These are phyloP conservation scores for Populus nigra DNA, from an alignment of 345 rosid species.

Conservation along the genomic window DNA sequence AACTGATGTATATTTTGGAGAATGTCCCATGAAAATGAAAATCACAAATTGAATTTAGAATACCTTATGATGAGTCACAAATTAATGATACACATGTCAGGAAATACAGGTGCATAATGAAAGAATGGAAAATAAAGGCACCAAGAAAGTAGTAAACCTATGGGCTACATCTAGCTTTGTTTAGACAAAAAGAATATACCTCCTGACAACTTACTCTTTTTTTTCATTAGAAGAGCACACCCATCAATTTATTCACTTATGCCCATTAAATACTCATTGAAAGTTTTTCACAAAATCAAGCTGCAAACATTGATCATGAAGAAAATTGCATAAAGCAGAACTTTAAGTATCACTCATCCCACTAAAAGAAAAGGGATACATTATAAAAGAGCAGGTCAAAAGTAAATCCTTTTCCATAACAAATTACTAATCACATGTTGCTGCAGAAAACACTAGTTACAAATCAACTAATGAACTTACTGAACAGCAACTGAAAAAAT, in stretches of 20 bases:
- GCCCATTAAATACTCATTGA: not conserved
- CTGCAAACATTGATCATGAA: not conserved
- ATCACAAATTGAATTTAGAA: not conserved
- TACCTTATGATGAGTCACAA: not conserved
- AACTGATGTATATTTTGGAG: not conserved
- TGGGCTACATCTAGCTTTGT: not conserved
- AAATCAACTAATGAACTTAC: not conserved
- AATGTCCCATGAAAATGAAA: not conserved
- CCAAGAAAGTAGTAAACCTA: not conserved
- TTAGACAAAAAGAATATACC: not conserved
- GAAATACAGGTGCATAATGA: not conserved
- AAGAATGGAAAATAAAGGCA: not conserved
- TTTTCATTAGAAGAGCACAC: not conserved
- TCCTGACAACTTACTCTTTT: not conserved
- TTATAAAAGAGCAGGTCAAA: not conserved
- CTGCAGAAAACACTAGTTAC: not conserved
- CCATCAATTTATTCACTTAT: not conserved
- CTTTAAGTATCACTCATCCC: not conserved
- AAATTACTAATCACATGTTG: not conserved
- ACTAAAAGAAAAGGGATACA: not conserved
- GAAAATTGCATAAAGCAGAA: not conserved
- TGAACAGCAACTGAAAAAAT: not conserved
- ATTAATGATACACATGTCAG: not conserved
- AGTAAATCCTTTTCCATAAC: not conserved
- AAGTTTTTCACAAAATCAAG: not conserved